Base-by-base conservation (phyloP, 1,284 basidiomycete genomes). In the Pulchroboletus neoregius region DNA sequence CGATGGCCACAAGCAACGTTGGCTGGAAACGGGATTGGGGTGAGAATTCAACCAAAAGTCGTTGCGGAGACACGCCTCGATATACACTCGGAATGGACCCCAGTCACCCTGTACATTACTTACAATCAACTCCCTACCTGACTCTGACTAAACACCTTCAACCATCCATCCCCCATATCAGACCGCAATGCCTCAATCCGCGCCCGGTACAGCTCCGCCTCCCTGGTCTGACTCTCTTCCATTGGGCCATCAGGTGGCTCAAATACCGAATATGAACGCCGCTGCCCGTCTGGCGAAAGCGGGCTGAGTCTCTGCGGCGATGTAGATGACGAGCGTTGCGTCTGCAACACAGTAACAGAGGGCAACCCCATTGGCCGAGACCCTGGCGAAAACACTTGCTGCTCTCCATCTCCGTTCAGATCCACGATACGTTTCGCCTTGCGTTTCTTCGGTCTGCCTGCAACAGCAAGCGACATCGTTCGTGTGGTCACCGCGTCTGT, bases 151-250 rank as follows among this genome's bases (percentile, higher is more conserved):
- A 86, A 83, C 45, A 91, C 86, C 69, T 87, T 88, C 58, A 91
- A 60, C 89, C 89, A 92, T 10, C 83, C 82, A 32, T 91, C 91
- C 2, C 90, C 90, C 74, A 93, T 90, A 58, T 93, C 91, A 49
- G 80, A 75, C 65, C 87, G 80, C 59, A 94, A 60, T 6, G 82
- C 83, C 70, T 93, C 91, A 51, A 94, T 88, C 57, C 76, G 75
- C 50, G 79, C 78, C 37, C 91, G 74, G 62, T 87, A 89, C 36
- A 80, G 75, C 48, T 88, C 87, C 12, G 77, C 84, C 53, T 79
- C 66, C 28, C 56, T 58, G 33, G 55, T 61, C 45, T 61, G 63
- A 3, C 57, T 60, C 39, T 69, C 48, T 13, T 32, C 48, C n/a
- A n/a, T 16, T 0, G 28, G 15, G 18, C 34, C 33, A 23, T 52